These are phyloP conservation scores for Ampelomyces quisqualis DNA, from an alignment of 2,329 filamentous ascomycete genomes.

Conservation along the genomic window DNA sequence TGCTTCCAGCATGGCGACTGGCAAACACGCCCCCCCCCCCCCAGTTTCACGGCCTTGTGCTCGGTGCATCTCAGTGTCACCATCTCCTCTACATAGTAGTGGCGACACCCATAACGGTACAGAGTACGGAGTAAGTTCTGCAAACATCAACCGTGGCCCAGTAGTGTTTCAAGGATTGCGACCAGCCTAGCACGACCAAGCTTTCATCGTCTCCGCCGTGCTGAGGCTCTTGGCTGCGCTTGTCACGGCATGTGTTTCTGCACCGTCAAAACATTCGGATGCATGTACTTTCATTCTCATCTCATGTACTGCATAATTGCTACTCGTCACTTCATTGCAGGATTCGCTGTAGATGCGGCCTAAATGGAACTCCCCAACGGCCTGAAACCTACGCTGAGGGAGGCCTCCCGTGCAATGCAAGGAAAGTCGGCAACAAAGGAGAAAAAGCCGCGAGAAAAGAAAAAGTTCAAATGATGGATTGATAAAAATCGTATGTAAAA, in stretches of 20 bases:
- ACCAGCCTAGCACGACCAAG: background rate
- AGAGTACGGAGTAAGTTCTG: too few relatives aligned
- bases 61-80: too few relatives aligned
- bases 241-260: slow-evolving; percentile 1
- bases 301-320: too few relatives aligned
- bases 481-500: slow-evolving; percentile 2
- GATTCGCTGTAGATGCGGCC: background rate
- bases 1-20: slow-evolving; percentile 4
- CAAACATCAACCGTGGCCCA: too few relatives aligned
- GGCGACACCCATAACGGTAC: too few relatives aligned
- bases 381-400: slow-evolving; percentile 15
- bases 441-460: background rate
- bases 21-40: slow-evolving; percentile 12
- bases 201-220: background rate
- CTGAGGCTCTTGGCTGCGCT: background rate
- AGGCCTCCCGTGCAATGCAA: slow-evolving; percentile 14
- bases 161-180: too few relatives aligned
- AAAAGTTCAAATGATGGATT: background rate
- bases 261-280: too few relatives aligned
- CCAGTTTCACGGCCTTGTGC: too few relatives aligned
- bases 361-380: slow-evolving; percentile 11
- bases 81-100: too few relatives aligned
- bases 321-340: too few relatives aligned
- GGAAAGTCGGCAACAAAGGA: slow-evolving; percentile 8
- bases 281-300: background rate